Evolutionary conservation across 129 eudicot species (phyloP).

Genomic region (Arctium lappa): DNA sequence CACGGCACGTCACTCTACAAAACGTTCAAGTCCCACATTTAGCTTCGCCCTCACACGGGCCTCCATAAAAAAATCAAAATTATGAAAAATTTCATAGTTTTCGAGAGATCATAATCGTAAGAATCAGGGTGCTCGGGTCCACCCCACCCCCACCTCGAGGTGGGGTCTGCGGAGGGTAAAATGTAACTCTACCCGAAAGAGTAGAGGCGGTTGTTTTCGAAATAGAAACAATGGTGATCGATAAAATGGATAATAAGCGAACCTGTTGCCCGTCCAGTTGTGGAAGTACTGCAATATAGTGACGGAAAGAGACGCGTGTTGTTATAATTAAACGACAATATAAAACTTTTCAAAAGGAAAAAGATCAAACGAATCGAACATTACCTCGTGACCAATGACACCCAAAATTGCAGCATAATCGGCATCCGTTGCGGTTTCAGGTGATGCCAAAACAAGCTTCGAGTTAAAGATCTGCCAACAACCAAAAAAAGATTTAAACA

Average conservation of each 20-base stretch:
- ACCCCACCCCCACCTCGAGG: too few species aligned
- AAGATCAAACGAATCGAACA: not conserved
- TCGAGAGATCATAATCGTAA: not conserved
- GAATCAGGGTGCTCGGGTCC: not conserved
- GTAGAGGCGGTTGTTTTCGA: not conserved
- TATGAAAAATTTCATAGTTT: too few species aligned
- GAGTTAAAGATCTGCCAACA: slow-evolving; percentile 76
- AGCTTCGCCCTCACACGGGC: not conserved
- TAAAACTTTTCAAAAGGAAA: not conserved
- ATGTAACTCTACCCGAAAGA: not conserved
- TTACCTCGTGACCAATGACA: slow-evolving; percentile 96
- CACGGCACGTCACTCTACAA: slow-evolving; percentile 92
- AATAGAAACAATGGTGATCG: not conserved
- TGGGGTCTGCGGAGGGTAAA: not conserved
- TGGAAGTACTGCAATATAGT: slow-evolving; percentile 74
- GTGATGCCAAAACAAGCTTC: slow-evolving; percentile 93
- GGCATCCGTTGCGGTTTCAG: slow-evolving; percentile 94
- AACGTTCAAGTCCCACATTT: not conserved
- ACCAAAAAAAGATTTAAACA: not conserved
- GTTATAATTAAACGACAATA: not conserved
- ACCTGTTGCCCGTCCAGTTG: slow-evolving; percentile 99
- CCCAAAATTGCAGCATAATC: slow-evolving; percentile 98
- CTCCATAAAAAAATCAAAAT: not conserved
- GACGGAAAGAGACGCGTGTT: slow-evolving; percentile 7
- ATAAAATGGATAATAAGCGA: slow-evolving; percentile 13